Evolutionary conservation across 176 grass and related monocot genomes (phyloP), one percentile per base, ranked within the genome.

Genomic region (Aegilops tauschii): DNA sequence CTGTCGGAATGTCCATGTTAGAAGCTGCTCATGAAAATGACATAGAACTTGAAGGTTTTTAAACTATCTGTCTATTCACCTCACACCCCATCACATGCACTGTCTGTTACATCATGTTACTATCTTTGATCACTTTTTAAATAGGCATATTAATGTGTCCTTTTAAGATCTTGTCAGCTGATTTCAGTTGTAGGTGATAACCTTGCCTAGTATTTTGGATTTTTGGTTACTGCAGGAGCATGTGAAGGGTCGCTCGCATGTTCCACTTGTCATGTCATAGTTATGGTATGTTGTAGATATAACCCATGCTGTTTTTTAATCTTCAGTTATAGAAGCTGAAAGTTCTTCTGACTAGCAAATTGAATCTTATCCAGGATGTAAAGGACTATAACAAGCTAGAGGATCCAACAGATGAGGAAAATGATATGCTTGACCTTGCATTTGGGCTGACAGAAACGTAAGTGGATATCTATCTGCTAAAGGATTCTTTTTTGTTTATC

Each of bases 371-470:
- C 29, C 86, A 99, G 97, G 92, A 99, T 90, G 83, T 91, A 65
- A 52, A 88, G 58, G 62, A 96, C 80, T 99, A 99, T 63, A 98
- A 96, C 68, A 96, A 94, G 88, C 77, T 99, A 79, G 90, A 96
- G 84, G 97, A 99, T 77, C 97, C 97, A 66, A 83, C 90, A 50
- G 97, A 99, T 84, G 97, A 99, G 90, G 97, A 99, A 91, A 96
- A 99, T 86, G 97, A 99, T 86, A 99, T 99, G 97, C 87, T 99
- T 56, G 97, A 99, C 77, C 97, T 99, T 61, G 94, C 97, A 70
- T 99, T 99, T 81, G 97, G 97, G 34, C 90, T 99, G 47, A 94
- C 93, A 52, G 94, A 96, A 86, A 96, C 89, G 97, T 99, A 89
- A 80, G 87, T 86, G 61, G 32, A 85, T 16, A 17, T 88, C 9